phyloP scores from a whole-genome alignment of 768 basidiomycete genomes.

The Auriscalpium orientale region DNA sequence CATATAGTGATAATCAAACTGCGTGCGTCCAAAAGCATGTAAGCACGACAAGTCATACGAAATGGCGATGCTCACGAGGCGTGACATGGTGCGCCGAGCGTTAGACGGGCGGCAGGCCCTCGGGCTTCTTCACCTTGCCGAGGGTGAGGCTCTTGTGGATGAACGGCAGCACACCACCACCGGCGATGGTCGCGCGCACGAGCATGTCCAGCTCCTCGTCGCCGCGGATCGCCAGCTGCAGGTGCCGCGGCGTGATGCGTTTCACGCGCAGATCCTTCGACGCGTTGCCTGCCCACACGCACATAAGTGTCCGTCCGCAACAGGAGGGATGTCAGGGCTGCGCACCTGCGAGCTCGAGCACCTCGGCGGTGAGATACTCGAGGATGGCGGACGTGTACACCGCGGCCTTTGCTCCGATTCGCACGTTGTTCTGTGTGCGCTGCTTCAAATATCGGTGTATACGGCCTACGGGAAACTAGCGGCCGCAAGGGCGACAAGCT shows the following conservation, averaged over 20 bases:
- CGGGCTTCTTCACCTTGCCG: slow-evolving; percentile 33
- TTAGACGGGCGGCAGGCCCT: slow-evolving; percentile 8
- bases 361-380: slow-evolving; percentile 95
- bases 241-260: slow-evolving; percentile 92
- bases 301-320: neutral
- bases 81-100: neutral
- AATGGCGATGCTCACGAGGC: too few relatives aligned
- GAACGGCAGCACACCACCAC: slow-evolving; percentile 82
- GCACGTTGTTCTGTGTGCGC: slow-evolving; percentile 87
- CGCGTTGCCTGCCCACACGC: slow-evolving; percentile 64
- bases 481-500: too few relatives aligned
- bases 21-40: too few relatives aligned
- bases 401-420: slow-evolving; percentile 95
- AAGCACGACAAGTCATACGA: too few relatives aligned
- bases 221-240: slow-evolving; percentile 93
- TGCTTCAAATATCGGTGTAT: slow-evolving; percentile 93
- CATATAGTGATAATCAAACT: too few relatives aligned
- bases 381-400: slow-evolving; percentile 95
- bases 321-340: neutral
- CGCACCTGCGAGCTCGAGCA: slow-evolving; percentile 90
- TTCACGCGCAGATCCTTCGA: slow-evolving; percentile 97
- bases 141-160: slow-evolving; percentile 77
- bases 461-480: slow-evolving; percentile 92
- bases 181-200: slow-evolving; percentile 89
- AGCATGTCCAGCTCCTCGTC: slow-evolving; percentile 97